Evolutionary conservation across 176 grass and related monocot species (phyloP).

Genomic region (Chloris gayana): DNA sequence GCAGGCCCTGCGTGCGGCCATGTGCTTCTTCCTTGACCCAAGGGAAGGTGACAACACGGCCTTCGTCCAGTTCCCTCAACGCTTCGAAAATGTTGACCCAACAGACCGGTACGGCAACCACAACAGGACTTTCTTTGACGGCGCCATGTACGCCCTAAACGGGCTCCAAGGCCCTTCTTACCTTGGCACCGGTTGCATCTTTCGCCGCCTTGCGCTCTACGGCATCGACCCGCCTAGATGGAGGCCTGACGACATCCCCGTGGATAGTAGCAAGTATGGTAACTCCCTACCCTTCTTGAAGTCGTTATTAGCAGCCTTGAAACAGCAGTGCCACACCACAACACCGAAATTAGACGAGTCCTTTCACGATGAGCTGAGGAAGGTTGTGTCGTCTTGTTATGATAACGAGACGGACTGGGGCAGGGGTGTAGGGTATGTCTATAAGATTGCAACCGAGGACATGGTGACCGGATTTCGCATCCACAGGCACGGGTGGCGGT

Average conservation of each 20-base stretch:
- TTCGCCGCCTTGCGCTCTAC: conserved; percentile 40
- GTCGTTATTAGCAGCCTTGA: conserved; percentile 6
- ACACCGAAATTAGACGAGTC: background rate
- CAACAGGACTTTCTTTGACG: conserved; percentile 84
- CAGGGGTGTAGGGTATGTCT: conserved; percentile 29
- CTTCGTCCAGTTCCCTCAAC: conserved; percentile 86
- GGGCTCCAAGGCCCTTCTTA: conserved; percentile 52
- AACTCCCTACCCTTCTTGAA: conserved; percentile 13
- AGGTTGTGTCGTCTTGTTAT: conserved; percentile 20
- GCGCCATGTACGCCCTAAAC: conserved; percentile 85
- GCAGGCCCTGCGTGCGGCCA: conserved; percentile 22
- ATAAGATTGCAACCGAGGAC: conserved; percentile 46
- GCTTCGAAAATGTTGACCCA: conserved; percentile 78
- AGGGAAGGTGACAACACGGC: conserved; percentile 55
- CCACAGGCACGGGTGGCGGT: conserved; percentile 42
- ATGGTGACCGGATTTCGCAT: conserved; percentile 40
- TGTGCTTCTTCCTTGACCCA: conserved; percentile 40
- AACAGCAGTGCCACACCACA: background rate
- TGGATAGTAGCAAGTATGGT: conserved; percentile 9
- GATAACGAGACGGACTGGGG: conserved; percentile 33
- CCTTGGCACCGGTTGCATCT: conserved; percentile 48
- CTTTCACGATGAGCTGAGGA: conserved; percentile 2
- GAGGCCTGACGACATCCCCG: background rate
- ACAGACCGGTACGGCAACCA: conserved; percentile 81
- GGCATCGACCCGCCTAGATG: conserved; percentile 27